phyloP scores from a whole-genome alignment of 768 basidiomycete species.

The Hemileccinum rubropunctum region DNA sequence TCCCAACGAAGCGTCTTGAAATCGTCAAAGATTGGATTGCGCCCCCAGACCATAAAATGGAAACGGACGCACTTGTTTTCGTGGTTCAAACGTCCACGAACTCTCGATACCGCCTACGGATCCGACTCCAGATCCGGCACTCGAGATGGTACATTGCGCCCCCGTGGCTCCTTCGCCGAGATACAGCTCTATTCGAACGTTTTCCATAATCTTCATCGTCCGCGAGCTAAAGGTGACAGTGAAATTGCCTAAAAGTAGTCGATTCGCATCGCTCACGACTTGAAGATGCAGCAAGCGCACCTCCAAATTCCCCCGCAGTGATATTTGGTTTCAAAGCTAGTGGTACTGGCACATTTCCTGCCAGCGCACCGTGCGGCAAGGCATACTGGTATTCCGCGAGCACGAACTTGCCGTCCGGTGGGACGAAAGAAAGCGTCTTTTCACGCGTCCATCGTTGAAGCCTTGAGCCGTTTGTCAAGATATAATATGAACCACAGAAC shows the following conservation, averaged over 20 bases:
- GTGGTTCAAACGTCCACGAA: conserved; percentile 80
- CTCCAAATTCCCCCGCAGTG: conserved; percentile 29
- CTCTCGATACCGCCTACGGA: conserved; percentile 43
- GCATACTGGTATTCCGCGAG: conserved; percentile 80
- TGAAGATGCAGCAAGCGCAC: conserved; percentile 10
- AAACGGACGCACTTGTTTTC: conserved; percentile 46
- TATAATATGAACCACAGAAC: not conserved
- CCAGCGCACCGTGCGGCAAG: conserved; percentile 33
- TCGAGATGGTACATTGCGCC: conserved; percentile 68
- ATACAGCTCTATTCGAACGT: conserved; percentile 65
- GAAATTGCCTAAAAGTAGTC: conserved; percentile 47
- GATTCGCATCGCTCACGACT: not conserved
- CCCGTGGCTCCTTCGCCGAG: conserved; percentile 72
- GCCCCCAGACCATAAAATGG: not conserved
- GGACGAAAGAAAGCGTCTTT: conserved; percentile 82
- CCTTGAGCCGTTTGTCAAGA: conserved; percentile 37
- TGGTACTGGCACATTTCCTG: conserved; percentile 50
- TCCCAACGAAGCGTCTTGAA: conserved; percentile 77
- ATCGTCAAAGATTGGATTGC: not conserved
- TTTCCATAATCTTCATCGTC: conserved; percentile 65
- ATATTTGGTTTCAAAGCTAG: conserved; percentile 48
- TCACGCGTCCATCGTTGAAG: conserved; percentile 78
- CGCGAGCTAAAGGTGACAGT: conserved; percentile 63
- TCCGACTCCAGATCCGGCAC: conserved; percentile 49
- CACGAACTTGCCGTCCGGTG: conserved; percentile 87